Conservation (phyloP, 1,139 yeast species). For the Taphrina sp. region DNA sequence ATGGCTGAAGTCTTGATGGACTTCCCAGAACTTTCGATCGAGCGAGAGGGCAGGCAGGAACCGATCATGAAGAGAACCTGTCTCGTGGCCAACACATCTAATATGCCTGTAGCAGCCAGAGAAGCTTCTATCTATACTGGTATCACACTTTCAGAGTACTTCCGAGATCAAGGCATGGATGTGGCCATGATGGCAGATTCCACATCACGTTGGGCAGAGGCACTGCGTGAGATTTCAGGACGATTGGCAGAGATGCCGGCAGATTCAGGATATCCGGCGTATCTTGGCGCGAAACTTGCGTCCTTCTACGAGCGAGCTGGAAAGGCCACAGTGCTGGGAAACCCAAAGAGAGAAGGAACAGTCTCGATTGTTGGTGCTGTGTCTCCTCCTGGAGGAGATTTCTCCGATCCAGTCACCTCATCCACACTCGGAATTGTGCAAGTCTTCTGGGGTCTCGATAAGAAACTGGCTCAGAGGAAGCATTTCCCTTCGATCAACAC, state of each 20-base stretch:
- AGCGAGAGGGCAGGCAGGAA: slow-evolving; percentile 87
- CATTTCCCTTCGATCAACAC: slow-evolving; percentile 99
- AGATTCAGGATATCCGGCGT: slow-evolving; percentile 99
- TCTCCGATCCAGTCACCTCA: slow-evolving; percentile 98
- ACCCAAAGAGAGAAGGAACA: slow-evolving; percentile 93
- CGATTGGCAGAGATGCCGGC: slow-evolving; percentile 99
- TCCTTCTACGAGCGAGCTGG: slow-evolving; percentile 99
- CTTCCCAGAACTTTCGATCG: slow-evolving; percentile 95
- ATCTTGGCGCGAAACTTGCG: slow-evolving; percentile 96
- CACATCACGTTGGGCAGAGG: slow-evolving; percentile 99
- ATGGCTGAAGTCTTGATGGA: slow-evolving; percentile 99
- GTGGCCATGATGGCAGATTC: slow-evolving; percentile 99
- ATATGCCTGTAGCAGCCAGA: slow-evolving; percentile 99
- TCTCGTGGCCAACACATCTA: slow-evolving; percentile 95
- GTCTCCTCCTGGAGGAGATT: slow-evolving; percentile 99
- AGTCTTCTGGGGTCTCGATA: slow-evolving; percentile 99
- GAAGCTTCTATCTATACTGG: slow-evolving; percentile 99
- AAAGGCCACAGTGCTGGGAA: slow-evolving; percentile 90
- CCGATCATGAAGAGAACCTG: slow-evolving; percentile 99
- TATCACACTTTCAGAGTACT: slow-evolving; percentile 95
- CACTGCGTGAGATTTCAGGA: slow-evolving; percentile 98
- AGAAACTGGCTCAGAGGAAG: slow-evolving; percentile 98
- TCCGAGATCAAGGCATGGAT: slow-evolving; percentile 99
- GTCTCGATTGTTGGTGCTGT: slow-evolving; percentile 99
- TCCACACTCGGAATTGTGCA: slow-evolving; percentile 98